phyloP scores from a whole-genome alignment of 2,329 filamentous ascomycete genomes.

The Neodidymelliopsis sp. region DNA sequence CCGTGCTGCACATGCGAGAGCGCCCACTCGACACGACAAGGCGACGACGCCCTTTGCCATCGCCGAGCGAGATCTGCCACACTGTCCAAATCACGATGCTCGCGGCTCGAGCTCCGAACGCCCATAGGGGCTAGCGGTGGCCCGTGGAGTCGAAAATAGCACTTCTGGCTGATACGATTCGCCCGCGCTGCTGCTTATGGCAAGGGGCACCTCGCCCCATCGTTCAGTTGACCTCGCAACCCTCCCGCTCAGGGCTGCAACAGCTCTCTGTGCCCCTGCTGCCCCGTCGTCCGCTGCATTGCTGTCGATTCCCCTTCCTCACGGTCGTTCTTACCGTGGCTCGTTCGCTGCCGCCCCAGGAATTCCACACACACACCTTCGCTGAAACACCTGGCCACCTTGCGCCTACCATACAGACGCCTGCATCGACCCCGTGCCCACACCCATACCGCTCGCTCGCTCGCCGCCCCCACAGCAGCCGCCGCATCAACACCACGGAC shows the following conservation, averaged over 20 bases:
- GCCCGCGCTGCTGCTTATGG: slow-evolving; percentile 11
- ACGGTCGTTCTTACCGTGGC: slow-evolving; percentile 11
- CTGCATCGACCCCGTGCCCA: slow-evolving; percentile 11
- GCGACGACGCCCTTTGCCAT: slow-evolving; percentile 2
- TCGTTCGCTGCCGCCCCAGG: slow-evolving; percentile 14
- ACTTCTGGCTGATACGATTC: slow-evolving; percentile 8
- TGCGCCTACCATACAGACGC: slow-evolving; percentile 11
- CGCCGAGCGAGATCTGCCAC: slow-evolving; percentile 10
- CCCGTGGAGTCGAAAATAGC: slow-evolving; percentile 7
- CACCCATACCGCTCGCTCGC: slow-evolving; percentile 9
- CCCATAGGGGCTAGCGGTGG: slow-evolving; percentile 12
- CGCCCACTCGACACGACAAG: not conserved
- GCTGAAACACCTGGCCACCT: slow-evolving; percentile 13
- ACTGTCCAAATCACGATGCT: slow-evolving; percentile 14
- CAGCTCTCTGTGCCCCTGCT: slow-evolving; percentile 13
- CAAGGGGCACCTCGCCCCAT: slow-evolving; percentile 12
- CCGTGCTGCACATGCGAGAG: not conserved
- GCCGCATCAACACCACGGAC: not conserved
- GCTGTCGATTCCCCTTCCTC: slow-evolving; percentile 5
- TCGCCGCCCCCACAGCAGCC: slow-evolving; percentile 15
- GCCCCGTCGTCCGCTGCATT: slow-evolving; percentile 14
- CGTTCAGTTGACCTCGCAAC: slow-evolving; percentile 18
- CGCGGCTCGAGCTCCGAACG: slow-evolving; percentile 6
- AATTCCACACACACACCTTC: too few species aligned
- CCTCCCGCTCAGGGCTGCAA: slow-evolving; percentile 14